Base-by-base conservation (phyloP, 2,329 filamentous ascomycete genomes). In the Aulographum hederae region DNA sequence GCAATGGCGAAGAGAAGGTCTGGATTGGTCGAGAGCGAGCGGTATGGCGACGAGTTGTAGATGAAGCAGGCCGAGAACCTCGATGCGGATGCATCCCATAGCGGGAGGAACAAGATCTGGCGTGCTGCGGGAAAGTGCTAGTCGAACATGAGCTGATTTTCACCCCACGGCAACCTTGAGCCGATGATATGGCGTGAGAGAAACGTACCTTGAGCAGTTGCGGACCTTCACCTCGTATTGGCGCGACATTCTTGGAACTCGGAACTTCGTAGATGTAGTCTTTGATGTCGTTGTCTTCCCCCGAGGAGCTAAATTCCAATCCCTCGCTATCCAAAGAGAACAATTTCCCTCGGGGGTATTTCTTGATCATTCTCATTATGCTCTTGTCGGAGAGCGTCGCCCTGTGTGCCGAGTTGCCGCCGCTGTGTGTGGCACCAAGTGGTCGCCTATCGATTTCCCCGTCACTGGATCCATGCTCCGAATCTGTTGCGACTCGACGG, bases 1-100 rank as follows among this genome's bases (percentile, higher is more conserved):
- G 60, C 62, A 4, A 51, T 47, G 4, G 70, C 49, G 19, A 63
- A 65, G 10, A 54, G 61, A 2, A 72, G 50, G 21, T 70, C 67
- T 4, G 58, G 54, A 17, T 59, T 49, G 1, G 51, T 39, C 61
- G 61, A 57, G 20, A 70, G 60, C 2, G 55, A 46, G 2, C 61
- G 56, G 0, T 52, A 56, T 2, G 53, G 48, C 12, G 17, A 31
- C 6, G 26, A 18, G 5, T 27, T 32, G 50, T 50, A 8, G 47
- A 36, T 47, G 45, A 53, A 13, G 46, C 33, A 3, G 19, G 8
- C 17, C 3, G 18, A 14, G 25, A 28, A 36, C 39, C 63, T 46
- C 27, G 57, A 53, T 14, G 51, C 54, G 10, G 54, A 55, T 12
- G 57, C 53, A 40, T 67, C 63, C 57, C 61, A 67, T 0, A 67